phyloP scores from a whole-genome alignment of 208 protist species.

The Spongospora subterranea region DNA sequence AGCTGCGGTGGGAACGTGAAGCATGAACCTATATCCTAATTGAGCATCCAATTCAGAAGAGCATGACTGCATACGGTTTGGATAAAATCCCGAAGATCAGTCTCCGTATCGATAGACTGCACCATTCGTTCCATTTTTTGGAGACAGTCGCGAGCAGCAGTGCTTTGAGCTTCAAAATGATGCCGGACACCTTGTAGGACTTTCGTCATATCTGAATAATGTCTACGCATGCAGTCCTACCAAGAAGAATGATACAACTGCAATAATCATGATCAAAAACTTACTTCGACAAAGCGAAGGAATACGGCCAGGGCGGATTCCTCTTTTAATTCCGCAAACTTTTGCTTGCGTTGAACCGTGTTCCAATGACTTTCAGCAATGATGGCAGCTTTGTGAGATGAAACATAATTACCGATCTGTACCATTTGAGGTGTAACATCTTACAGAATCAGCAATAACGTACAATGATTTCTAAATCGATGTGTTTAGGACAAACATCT shows the following conservation, averaged over 20 bases:
- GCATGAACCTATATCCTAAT: too few species aligned
- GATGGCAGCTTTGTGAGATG: background rate
- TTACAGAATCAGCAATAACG: background rate
- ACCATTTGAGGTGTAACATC: background rate
- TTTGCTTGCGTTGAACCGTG: background rate
- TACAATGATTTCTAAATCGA: slow-evolving; percentile 5
- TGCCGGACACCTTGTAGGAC: background rate
- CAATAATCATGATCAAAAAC: background rate
- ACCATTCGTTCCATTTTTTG: slow-evolving; percentile 26
- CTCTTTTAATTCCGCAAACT: background rate
- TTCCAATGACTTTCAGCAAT: background rate
- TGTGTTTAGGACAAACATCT: slow-evolving; percentile 4
- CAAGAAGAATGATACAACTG: background rate
- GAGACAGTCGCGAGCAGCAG: background rate
- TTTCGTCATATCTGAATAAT: slow-evolving; percentile 14
- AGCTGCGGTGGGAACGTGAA: too few species aligned
- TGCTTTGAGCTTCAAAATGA: background rate
- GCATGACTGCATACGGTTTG: background rate
- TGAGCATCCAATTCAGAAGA: background rate
- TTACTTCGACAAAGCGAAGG: background rate
- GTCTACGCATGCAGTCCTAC: slow-evolving; percentile 27
- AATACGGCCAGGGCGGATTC: background rate
- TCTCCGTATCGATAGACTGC: slow-evolving; percentile 42
- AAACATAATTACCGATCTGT: background rate
- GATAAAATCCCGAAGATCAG: slow-evolving; percentile 40